Evolutionary conservation across 2,329 filamentous ascomycete genomes (phyloP).

Genomic region (Pseudogymnoascus sp.): DNA sequence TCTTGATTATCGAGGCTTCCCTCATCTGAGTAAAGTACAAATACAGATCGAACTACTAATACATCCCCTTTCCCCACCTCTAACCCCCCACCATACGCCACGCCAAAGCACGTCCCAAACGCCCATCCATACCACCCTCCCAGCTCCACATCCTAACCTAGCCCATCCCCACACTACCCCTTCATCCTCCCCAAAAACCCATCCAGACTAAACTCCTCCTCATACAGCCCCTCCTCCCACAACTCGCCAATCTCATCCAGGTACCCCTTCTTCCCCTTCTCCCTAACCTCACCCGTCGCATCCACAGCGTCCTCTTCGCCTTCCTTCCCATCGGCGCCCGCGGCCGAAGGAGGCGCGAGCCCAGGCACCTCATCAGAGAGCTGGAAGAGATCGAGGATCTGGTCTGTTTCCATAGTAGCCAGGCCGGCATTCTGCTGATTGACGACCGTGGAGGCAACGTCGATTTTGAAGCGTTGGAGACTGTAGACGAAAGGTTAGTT

Average conservation of each 20-base stretch:
- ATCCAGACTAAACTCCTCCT: conserved; percentile 94
- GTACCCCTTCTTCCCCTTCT: conserved; percentile 95
- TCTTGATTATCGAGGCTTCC: neutral
- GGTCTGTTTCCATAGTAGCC: conserved; percentile 90
- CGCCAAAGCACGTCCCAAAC: neutral
- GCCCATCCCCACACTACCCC: conserved; percentile 11
- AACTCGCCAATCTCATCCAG: conserved; percentile 90
- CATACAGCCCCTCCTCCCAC: conserved; percentile 96
- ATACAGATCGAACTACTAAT: neutral
- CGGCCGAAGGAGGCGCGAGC: conserved; percentile 52
- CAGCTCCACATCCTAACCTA: neutral
- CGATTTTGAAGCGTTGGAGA: conserved; percentile 98
- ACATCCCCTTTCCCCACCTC: neutral
- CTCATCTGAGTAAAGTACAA: neutral
- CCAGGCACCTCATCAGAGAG: conserved; percentile 70
- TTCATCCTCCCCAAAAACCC: conserved; percentile 95
- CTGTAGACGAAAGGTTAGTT: conserved; percentile 36
- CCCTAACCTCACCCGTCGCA: conserved; percentile 81
- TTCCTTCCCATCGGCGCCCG: conserved; percentile 44
- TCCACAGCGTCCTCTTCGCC: conserved; percentile 85
- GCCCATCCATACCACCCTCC: neutral
- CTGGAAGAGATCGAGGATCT: conserved; percentile 94
- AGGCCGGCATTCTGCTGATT: conserved; percentile 97
- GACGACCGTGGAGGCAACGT: conserved; percentile 94
- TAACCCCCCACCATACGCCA: neutral